Conservation (phyloP, 1,284 basidiomycete genomes). For the Boletus hoseneyae region DNA sequence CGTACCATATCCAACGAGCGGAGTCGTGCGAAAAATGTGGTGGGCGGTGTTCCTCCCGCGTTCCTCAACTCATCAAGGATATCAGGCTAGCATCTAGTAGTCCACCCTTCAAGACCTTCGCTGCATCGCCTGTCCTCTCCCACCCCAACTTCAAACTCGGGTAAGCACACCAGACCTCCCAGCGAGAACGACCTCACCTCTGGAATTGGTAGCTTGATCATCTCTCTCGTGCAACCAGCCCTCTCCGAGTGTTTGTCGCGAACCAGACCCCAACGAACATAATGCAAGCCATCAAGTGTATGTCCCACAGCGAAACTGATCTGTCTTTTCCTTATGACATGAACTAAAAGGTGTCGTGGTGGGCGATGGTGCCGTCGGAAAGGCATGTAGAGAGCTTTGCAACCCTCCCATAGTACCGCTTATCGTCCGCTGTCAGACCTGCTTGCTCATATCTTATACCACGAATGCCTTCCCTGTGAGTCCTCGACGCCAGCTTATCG, state of each 20-base stretch:
- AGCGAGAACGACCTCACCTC: slow-evolving; percentile 11
- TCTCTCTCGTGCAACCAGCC: slow-evolving; percentile 13
- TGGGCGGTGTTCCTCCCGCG: slow-evolving; percentile 18
- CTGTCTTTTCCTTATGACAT: slow-evolving; percentile 29
- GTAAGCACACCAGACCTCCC: slow-evolving; percentile 2
- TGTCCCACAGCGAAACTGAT: slow-evolving; percentile 20
- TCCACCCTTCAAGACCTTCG: slow-evolving; percentile 13
- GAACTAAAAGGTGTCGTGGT: slow-evolving; percentile 84
- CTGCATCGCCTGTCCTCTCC: slow-evolving; percentile 1
- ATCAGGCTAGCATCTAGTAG: slow-evolving; percentile 28
- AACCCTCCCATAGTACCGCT: slow-evolving; percentile 9
- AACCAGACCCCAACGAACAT: slow-evolving; percentile 28
- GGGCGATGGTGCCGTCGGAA: slow-evolving; percentile 99
- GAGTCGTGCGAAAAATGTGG: slow-evolving; percentile 27
- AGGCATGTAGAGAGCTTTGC: slow-evolving; percentile 55
- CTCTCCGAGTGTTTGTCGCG: slow-evolving; percentile 11
- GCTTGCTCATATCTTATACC: slow-evolving; percentile 95
- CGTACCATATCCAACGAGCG: slow-evolving; percentile 1
- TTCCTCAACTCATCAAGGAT: slow-evolving; percentile 26
- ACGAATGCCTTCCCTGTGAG: slow-evolving; percentile 93
- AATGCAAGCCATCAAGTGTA: slow-evolving; percentile 75
- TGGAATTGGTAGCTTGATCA: slow-evolving; percentile 16
- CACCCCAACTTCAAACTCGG: slow-evolving; percentile 1
- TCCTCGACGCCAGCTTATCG: slow-evolving; percentile 16
- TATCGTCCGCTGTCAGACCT: slow-evolving; percentile 60